Evolutionary conservation across 129 eudicot genomes (phyloP), one percentile per base, ranked within the genome.

Genomic region (Flaveria sonorensis): DNA sequence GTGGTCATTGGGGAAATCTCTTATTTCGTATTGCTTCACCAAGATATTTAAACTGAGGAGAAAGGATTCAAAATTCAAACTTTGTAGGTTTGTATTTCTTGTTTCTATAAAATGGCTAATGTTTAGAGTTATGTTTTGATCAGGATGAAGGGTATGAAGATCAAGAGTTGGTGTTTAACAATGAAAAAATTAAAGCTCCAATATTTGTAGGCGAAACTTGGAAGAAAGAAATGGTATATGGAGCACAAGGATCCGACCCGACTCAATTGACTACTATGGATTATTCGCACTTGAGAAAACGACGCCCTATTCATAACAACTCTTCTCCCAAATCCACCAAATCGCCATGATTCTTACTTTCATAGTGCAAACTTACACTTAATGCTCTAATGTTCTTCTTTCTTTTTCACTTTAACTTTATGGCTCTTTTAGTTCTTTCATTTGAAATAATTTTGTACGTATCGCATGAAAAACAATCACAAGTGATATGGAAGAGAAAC

Each of bases 301-400:
- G 92, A 57, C 89, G 89, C 24, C 92, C 96, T 6, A 87, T 87
- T 81, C 96, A 89, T 77, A 89, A 88, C 86, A 83, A 83, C 48
- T 74, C 77, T 10, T 19, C 74, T 32, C 86, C 86, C 51, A 72
- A 81, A 66, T 67, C 72, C 68, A 81, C 77, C 40, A 63, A 74
- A 52, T 78, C 75, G 28, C 92, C 92, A 56, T 85, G 47, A 71
- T 72, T 45, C 53, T 59, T 51, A 24, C 20, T 52, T 28, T 51
- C 30, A 61, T 64, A 24, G 52, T 18, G 62, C 60, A 71, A 45
- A 46, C 39, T 52, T 50, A 43, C 45, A n/a, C 2, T 10, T 12
- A 14, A 0, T 26, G 0, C 26, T 7, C 23, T 24, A 21, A 26
- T 63, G 24, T n/a, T 45, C 4, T 60, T 42, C 36, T 52, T n/a